phyloP scores from a whole-genome alignment of 352 stramenopile species.

The Thraustochytrium sp. region DNA sequence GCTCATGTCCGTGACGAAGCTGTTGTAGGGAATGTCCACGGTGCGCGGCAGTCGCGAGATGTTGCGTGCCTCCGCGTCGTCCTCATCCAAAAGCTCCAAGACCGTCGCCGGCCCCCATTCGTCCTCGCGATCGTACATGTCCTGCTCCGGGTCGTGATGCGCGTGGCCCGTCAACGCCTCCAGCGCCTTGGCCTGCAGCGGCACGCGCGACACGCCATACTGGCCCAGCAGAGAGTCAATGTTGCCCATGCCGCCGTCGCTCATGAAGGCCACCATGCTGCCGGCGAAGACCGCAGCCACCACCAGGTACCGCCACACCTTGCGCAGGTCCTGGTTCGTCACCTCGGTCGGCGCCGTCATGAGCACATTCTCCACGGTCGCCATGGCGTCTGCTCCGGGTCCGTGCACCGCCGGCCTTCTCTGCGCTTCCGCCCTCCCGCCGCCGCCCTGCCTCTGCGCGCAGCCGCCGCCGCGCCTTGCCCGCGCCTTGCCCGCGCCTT shows the following conservation, averaged over 20 bases:
- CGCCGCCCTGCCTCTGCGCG: too few species aligned
- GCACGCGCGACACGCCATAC: background rate
- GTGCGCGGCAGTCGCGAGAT: constrained; percentile 14
- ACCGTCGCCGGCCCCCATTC: background rate
- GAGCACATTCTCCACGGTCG: background rate
- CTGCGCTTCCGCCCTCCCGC: too few species aligned
- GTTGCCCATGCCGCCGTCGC: background rate
- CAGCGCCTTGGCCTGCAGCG: background rate
- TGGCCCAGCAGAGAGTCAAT: background rate
- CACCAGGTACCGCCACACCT: background rate
- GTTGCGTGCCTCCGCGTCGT: background rate
- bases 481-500: too few species aligned
- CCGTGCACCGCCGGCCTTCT: too few species aligned
- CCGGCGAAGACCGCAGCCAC: background rate
- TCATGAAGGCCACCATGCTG: background rate
- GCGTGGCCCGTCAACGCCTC: background rate
- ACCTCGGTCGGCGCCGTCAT: background rate
- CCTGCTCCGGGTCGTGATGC: background rate
- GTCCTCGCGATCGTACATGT: background rate
- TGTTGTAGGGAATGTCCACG: background rate
- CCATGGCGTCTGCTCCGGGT: background rate
- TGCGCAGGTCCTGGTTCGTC: background rate
- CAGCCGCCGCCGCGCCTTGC: too few species aligned
- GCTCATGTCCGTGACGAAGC: constrained; percentile 1
- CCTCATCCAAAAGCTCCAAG: background rate